These are phyloP conservation scores for Entonaema liquescens DNA, from an alignment of 495 filamentous ascomycete species.

Conservation along the genomic window DNA sequence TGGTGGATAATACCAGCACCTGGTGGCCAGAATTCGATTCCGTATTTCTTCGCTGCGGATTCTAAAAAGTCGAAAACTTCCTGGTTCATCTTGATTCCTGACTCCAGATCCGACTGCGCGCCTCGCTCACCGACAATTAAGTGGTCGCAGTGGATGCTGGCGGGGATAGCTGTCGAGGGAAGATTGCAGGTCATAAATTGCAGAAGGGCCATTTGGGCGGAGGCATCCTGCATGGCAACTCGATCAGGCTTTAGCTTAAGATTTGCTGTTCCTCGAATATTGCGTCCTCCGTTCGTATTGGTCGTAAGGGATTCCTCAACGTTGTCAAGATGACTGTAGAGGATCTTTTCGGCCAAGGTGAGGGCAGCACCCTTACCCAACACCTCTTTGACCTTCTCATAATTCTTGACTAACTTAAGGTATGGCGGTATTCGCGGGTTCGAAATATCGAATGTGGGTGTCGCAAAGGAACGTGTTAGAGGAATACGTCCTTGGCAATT, in stretches of 20 bases:
- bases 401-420: slow-evolving; percentile 56
- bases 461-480: slow-evolving; percentile 43
- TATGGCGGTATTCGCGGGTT: slow-evolving; percentile 55
- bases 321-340: slow-evolving; percentile 93
- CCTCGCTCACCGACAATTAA: slow-evolving; percentile 96
- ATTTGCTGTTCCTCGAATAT: slow-evolving; percentile 87
- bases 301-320: slow-evolving; percentile 84
- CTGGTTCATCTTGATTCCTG: slow-evolving; percentile 89
- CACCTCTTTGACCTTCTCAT: slow-evolving; percentile 71
- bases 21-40: slow-evolving; percentile 98
- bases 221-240: slow-evolving; percentile 99
- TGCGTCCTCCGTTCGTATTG: slow-evolving; percentile 79
- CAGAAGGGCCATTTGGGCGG: slow-evolving; percentile 95
- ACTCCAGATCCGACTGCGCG: slow-evolving; percentile 85
- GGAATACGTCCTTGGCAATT: slow-evolving; percentile 35
- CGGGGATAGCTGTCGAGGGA: slow-evolving; percentile 90
- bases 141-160: slow-evolving; percentile 98
- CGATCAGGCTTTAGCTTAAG: slow-evolving; percentile 97
- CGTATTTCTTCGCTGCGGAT: slow-evolving; percentile 93
- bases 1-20: slow-evolving; percentile 99
- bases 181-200: slow-evolving; percentile 99
- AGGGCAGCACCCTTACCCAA: slow-evolving; percentile 72
- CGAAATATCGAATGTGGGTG: slow-evolving; percentile 42
- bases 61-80: slow-evolving; percentile 98
- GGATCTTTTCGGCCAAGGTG: slow-evolving; percentile 94